Base-by-base conservation (phyloP, 139 green algal species). In the Monoraphidium neglectum region DNA sequence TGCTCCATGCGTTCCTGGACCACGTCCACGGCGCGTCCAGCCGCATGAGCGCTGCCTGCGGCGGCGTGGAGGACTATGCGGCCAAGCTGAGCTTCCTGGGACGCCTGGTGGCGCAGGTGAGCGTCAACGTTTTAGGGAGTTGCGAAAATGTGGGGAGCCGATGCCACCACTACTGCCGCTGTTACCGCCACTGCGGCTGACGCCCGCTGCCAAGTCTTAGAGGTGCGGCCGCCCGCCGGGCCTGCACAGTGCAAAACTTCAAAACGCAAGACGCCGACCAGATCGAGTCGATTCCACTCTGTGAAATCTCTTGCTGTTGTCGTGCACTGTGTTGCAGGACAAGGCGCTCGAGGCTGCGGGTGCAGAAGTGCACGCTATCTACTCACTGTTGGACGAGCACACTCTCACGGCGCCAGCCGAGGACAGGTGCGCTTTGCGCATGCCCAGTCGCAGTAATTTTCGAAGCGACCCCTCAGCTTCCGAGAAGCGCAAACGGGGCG, bases 11-110 rank as follows among this genome's bases (percentile, higher is more conserved):
- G 6, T 94, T 94, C 72, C 90, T 94, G 77, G 69, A 62, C 40
- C 83, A 91, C 21, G 69, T 93, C 49, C 85, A 91, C 40, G 77
- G 76, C 37, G 89, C 89, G 37, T 90, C 85, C 18, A 78, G 70
- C 26, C 37, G 65, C 32, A 83, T 97, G 74, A 76, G 70, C 56
- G 57, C 60, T 21, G 16, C 68, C 23, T 87, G 79, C 53, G 74
- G 15, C 47, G 69, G 69, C 3, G 88, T 93, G 56, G 91, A 94
- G 83, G 91, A 95, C 26, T 95, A 93, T 63, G 91, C 95, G 33
- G 87, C 87, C 21, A 90, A 93, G 73, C 67, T 94, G 8, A 59
- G 78, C 32, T 93, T 93, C 79, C 60, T 95, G 71, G 77, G 66
- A 0, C 57, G 82, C 57, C 33, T 73, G 0, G 38, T 3, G 13